Percentiles rank a stretch among this genome's conserved stretches.
These are phyloP conservation scores for Schwanniomyces vanrijiae DNA, from an alignment of 805 yeast species.

Conservation along the genomic window DNA sequence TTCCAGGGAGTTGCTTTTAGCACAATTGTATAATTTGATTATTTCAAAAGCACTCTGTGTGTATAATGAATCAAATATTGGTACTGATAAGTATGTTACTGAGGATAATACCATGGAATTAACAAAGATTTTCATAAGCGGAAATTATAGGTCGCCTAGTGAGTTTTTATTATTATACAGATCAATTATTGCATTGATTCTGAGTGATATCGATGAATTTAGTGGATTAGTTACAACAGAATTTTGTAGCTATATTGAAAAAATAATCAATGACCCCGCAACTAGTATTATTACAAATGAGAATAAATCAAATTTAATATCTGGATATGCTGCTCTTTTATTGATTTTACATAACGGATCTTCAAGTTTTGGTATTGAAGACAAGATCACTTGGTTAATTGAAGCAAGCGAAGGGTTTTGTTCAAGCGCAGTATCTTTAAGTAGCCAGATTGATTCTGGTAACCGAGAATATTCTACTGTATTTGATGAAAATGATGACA, in stretches of 20 bases:
- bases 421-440: conserved; percentile 28
- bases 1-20: conserved; percentile 49
- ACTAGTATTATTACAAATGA: conserved; percentile 32
- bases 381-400: conserved; percentile 40
- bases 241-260: conserved; percentile 23
- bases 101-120: conserved; percentile 36
- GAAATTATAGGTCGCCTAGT: conserved; percentile 34
- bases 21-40: conserved; percentile 49
- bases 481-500: conserved; percentile 34
- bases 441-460: conserved; percentile 37
- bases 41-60: conserved; percentile 40
- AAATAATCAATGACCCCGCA: conserved; percentile 35
- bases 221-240: conserved; percentile 36
- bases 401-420: conserved; percentile 43
- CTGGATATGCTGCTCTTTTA: conserved; percentile 39
- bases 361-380: conserved; percentile 51
- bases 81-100: conserved; percentile 36
- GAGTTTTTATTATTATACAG: conserved; percentile 44
- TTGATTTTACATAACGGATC: conserved; percentile 48
- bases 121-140: conserved; percentile 29
- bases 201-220: conserved; percentile 53
- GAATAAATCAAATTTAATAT: conserved; percentile 36
- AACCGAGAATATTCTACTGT: conserved; percentile 44
- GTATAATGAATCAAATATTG: conserved; percentile 35
- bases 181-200: conserved; percentile 41